Evolutionary conservation across 129 eudicot genomes (phyloP).

Genomic region (Saposhnikovia divaricata): DNA sequence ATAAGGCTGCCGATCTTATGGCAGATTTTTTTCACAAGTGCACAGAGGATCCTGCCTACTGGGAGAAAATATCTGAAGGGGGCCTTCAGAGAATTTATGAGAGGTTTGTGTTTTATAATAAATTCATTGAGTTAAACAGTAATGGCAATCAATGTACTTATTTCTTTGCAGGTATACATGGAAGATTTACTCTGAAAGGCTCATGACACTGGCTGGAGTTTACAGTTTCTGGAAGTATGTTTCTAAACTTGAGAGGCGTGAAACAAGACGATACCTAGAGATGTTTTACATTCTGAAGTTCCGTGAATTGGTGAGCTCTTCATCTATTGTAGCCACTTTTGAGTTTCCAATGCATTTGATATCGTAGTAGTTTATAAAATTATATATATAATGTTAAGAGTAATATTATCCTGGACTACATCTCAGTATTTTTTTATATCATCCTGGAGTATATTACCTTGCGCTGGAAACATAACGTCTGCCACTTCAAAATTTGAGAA

Average conservation of each 20-base stretch:
- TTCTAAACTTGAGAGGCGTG: conserved; percentile 90
- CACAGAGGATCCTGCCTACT: conserved; percentile 46
- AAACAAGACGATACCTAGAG: conserved; percentile 87
- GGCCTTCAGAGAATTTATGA: conserved; percentile 69
- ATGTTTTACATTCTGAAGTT: conserved; percentile 96
- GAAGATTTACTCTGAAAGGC: conserved; percentile 87
- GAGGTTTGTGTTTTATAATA: conserved; percentile 35
- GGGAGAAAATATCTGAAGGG: conserved; percentile 61
- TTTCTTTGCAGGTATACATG: conserved; percentile 70
- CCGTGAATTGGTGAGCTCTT: conserved; percentile 69
- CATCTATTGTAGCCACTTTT: neutral
- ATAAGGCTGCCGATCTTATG: conserved; percentile 55
- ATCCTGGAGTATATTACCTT: too few relatives aligned
- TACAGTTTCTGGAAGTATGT: conserved; percentile 95
- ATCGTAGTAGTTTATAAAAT: neutral
- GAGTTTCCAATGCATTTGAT: neutral
- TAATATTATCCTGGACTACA: too few relatives aligned
- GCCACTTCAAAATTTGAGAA: neutral
- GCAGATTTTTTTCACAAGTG: conserved; percentile 55
- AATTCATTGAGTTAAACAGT: neutral
- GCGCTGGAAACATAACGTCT: neutral
- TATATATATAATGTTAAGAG: neutral
- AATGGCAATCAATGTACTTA: conserved; percentile 2
- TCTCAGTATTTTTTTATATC: too few relatives aligned
- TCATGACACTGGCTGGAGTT: conserved; percentile 86